Percentiles rank a stretch among this genome's conserved stretches.
These are phyloP conservation scores for Rostrohypoxylon terebratum DNA, from an alignment of 495 filamentous ascomycete genomes.

Conservation along the genomic window DNA sequence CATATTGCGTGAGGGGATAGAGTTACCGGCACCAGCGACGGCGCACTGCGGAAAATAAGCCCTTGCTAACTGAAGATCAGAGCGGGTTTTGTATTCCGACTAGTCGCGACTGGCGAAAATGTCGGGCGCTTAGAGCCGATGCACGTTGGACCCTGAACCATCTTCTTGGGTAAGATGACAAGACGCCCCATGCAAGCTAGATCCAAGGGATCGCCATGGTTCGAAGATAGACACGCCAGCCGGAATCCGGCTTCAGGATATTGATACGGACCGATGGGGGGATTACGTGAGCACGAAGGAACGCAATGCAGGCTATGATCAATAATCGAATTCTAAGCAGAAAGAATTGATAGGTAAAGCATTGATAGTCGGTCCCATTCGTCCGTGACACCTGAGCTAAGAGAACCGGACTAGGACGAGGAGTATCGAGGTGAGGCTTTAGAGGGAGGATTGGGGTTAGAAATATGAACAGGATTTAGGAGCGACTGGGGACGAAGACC, in stretches of 20 bases:
- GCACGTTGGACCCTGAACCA: slow-evolving; percentile 6
- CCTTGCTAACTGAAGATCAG: slow-evolving; percentile 9
- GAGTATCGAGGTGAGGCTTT: background rate
- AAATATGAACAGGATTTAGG: background rate
- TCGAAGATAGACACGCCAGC: slow-evolving; percentile 18
- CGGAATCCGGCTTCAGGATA: slow-evolving; percentile 29
- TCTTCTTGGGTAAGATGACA: slow-evolving; percentile 20
- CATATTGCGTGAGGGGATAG: slow-evolving; percentile 12
- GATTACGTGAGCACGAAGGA: slow-evolving; percentile 37
- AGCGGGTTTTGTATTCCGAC: slow-evolving; percentile 4
- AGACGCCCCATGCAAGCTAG: slow-evolving; percentile 30
- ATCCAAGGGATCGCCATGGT: slow-evolving; percentile 1
- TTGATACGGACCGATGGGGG: slow-evolving; percentile 37
- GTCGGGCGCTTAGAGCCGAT: background rate
- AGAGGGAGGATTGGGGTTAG: background rate
- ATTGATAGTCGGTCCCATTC: slow-evolving; percentile 8
- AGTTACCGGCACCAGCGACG: slow-evolving; percentile 11
- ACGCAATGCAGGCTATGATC: slow-evolving; percentile 19
- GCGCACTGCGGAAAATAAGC: slow-evolving; percentile 11
- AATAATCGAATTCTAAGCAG: slow-evolving; percentile 16
- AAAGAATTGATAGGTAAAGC: slow-evolving; percentile 11
- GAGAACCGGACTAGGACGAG: background rate
- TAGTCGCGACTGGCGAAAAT: background rate
- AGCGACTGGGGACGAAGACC: background rate
- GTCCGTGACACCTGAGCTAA: slow-evolving; percentile 1